Evolutionary conservation across 768 basidiomycete genomes (phyloP), one percentile per base, ranked within the genome.

Genomic region (Neoboletus subvelutipes): DNA sequence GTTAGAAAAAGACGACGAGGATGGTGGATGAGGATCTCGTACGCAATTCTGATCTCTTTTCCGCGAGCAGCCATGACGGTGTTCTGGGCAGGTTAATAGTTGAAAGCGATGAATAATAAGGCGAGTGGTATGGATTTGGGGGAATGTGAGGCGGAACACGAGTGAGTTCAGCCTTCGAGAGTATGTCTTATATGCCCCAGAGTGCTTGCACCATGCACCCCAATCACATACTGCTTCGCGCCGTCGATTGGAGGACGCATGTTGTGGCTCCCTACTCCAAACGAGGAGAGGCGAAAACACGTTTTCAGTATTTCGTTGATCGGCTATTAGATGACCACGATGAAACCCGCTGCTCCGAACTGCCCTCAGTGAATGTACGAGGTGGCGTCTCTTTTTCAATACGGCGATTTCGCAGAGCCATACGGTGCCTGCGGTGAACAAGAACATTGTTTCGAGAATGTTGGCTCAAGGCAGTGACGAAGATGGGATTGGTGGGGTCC

Each of bases 31-130:
- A 8, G 12, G 34, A 26, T 5, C 39, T 10, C 72, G 57, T 70
- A 72, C 71, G 71, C 71, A 55, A 73, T 72, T 56, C 67, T 63
- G 48, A 73, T 64, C 24, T 73, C 71, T 53, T 66, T 72, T 50
- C 62, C 64, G 43, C 61, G 59, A 34, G 36, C 10, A 37, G 71
- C 61, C 70, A 73, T 73, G 52, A 40, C 36, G 59, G 42, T 52
- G 20, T 18, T 45, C n/a, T 10, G 7, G 9, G 26, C 18, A 5
- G 45, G 46, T 39, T 17, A 37, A 36, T 7, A 17, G 34, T 31
- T n/a, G 22, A 45, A 26, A n/a, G 37, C 22, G 28, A 31, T 5
- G 39, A 43, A n/a, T 45, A 39, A 20, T 13, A n/a, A 10, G 24
- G 24, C 24, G 26, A 28, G 22, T 2, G 20, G 48, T 48, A 41